Conservation (phyloP, 495 filamentous ascomycete genomes). For the Chaetomium cochliodes region DNA sequence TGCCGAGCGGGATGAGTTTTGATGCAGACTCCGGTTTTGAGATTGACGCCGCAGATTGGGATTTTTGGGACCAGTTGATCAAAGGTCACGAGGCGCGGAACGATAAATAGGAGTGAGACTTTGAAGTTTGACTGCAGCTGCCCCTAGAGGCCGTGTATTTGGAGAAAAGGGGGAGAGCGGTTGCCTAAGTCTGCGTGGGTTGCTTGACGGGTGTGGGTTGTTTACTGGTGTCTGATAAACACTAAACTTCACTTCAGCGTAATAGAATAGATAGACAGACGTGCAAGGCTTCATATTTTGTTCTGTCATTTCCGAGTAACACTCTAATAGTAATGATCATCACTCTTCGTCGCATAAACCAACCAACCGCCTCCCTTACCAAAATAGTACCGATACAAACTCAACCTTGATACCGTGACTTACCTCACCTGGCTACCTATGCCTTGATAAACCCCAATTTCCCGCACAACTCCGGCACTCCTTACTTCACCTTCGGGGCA, state of each 20-base stretch:
- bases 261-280: too few relatives aligned
- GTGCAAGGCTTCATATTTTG: too few relatives aligned
- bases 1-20: neutral
- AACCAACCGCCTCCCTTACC: too few relatives aligned
- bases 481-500: slow-evolving; percentile 53
- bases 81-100: neutral
- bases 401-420: neutral
- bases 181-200: slow-evolving; percentile 4
- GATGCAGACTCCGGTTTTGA: neutral
- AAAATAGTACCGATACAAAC: too few relatives aligned
- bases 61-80: slow-evolving; percentile 19
- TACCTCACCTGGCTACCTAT: too few relatives aligned
- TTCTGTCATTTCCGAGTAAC: too few relatives aligned
- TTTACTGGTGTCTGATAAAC: neutral
- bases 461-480: neutral
- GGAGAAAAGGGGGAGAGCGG: neutral
- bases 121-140: neutral
- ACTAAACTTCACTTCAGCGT: too few relatives aligned
- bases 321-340: too few relatives aligned
- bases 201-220: neutral
- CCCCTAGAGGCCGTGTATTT: too few relatives aligned
- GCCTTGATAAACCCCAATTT: neutral
- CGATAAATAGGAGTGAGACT: neutral
- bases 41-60: slow-evolving; percentile 15
- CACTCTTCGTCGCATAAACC: too few relatives aligned